phyloP scores from a whole-genome alignment of 805 yeast genomes.

The Cyberlindnera galapagoensis region DNA sequence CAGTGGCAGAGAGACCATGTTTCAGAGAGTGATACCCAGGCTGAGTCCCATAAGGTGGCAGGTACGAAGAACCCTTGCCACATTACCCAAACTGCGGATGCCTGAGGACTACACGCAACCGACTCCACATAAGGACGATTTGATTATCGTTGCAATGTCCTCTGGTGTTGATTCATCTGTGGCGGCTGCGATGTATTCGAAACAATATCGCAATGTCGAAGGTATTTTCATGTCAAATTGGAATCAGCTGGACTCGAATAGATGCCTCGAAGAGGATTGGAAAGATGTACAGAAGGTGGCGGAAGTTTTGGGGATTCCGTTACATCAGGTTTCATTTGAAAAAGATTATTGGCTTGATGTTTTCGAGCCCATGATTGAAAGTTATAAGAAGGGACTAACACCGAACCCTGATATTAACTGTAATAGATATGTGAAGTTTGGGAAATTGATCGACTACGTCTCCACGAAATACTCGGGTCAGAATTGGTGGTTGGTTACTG shows the following conservation, averaged over 20 bases:
- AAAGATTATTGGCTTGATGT: slow-evolving; percentile 90
- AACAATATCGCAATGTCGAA: slow-evolving; percentile 49
- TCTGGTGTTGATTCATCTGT: slow-evolving; percentile 96
- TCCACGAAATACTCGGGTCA: slow-evolving; percentile 28
- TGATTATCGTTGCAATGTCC: slow-evolving; percentile 83
- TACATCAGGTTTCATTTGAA: slow-evolving; percentile 78
- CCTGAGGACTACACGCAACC: slow-evolving; percentile 29
- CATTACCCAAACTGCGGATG: slow-evolving; percentile 7
- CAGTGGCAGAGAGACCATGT: no score
- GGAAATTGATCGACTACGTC: slow-evolving; percentile 58
- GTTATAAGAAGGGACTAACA: slow-evolving; percentile 66
- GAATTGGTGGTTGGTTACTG: slow-evolving; percentile 85
- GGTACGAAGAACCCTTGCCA: not conserved
- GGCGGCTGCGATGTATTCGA: slow-evolving; percentile 62
- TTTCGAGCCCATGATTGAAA: slow-evolving; percentile 83
- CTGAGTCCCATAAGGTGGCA: not conserved
- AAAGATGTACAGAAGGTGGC: slow-evolving; percentile 69
- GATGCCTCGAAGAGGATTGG: slow-evolving; percentile 87
- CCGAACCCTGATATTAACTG: slow-evolving; percentile 96
- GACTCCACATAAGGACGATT: slow-evolving; percentile 46
- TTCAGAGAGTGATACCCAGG: no score
- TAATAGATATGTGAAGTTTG: slow-evolving; percentile 82
- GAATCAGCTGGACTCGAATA: slow-evolving; percentile 34
- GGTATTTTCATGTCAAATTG: slow-evolving; percentile 93
- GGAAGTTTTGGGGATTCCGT: slow-evolving; percentile 51